Percentiles rank a stretch among this genome's conserved stretches.
Evolutionary conservation across 306 rosid genomes (phyloP).

Genomic region (Acacia melanoxylon): DNA sequence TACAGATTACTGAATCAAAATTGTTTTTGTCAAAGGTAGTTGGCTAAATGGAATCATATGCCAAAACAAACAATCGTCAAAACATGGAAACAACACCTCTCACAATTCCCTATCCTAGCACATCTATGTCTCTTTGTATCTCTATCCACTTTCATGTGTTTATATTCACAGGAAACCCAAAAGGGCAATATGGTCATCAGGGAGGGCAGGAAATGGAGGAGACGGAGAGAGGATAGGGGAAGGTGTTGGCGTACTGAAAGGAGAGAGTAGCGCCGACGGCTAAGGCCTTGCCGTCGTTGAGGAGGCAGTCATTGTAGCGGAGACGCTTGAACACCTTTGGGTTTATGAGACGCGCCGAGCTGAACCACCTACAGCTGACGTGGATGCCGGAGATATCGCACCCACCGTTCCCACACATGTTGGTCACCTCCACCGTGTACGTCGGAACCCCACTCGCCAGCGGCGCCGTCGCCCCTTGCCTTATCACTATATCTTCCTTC

Average conservation of each 20-base stretch:
- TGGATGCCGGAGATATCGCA: slow-evolving; percentile 74
- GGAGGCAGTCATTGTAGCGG: slow-evolving; percentile 73
- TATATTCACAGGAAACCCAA: background rate
- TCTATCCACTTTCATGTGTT: background rate
- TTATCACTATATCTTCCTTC: slow-evolving; percentile 60
- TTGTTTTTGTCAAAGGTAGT: background rate
- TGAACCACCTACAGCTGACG: slow-evolving; percentile 86
- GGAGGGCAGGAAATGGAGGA: slow-evolving; percentile 54
- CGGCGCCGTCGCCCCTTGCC: slow-evolving; percentile 77
- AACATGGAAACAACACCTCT: background rate
- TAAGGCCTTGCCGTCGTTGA: slow-evolving; percentile 73
- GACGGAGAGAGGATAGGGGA: slow-evolving; percentile 63
- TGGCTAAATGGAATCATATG: background rate
- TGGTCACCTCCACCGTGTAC: slow-evolving; percentile 75
- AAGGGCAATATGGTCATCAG: background rate
- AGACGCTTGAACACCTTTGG: slow-evolving; percentile 88
- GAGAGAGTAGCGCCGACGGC: slow-evolving; percentile 59
- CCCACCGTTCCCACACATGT: slow-evolving; percentile 60
- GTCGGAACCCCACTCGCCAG: slow-evolving; percentile 86
- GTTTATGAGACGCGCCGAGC: slow-evolving; percentile 78
- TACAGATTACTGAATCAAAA: background rate
- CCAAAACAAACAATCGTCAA: background rate
- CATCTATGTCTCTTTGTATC: background rate
- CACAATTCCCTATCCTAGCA: background rate
- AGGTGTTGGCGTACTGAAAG: slow-evolving; percentile 84